A percentile compares a stretch with the other conserved stretches of the same genome.
Evolutionary conservation across 2,329 filamentous ascomycete species (phyloP).

Genomic region (Neofusicoccum sp.): DNA sequence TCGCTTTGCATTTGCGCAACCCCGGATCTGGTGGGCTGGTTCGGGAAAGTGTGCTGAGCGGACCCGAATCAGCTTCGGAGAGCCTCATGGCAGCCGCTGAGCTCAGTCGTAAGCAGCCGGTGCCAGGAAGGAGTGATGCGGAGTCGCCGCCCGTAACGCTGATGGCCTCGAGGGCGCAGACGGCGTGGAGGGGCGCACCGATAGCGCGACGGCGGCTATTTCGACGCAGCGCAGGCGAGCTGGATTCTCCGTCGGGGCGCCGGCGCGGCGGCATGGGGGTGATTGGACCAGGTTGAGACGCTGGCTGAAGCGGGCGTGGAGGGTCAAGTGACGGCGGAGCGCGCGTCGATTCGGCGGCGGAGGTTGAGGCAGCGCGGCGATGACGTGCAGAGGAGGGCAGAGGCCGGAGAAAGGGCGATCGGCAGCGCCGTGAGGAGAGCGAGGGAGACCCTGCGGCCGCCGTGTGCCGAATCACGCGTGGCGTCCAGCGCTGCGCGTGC

Average conservation of each 20-base stretch:
- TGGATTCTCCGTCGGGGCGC: constrained; percentile 10
- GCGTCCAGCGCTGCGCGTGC: background rate
- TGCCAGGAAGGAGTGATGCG: background rate
- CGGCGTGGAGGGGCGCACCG: background rate
- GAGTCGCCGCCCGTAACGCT: background rate
- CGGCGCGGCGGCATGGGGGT: background rate
- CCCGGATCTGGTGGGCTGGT: too few relatives aligned
- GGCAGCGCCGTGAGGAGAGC: background rate
- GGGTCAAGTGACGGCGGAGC: background rate
- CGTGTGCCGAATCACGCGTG: background rate
- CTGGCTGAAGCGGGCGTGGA: background rate
- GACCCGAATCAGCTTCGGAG: background rate
- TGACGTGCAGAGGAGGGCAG: background rate
- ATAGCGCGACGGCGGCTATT: constrained; percentile 6
- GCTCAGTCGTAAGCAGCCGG: background rate
- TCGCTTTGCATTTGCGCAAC: background rate
- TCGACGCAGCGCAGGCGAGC: too few relatives aligned
- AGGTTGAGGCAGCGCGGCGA: background rate
- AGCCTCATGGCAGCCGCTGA: background rate
- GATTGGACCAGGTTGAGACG: background rate
- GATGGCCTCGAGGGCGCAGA: background rate
- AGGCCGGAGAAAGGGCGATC: background rate
- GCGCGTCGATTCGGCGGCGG: too few relatives aligned
- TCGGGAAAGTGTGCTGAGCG: too few relatives aligned
- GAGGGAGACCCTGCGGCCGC: background rate